Conservation (phyloP, 2,329 filamentous ascomycete species). For the Botrytis hyacinthi region DNA sequence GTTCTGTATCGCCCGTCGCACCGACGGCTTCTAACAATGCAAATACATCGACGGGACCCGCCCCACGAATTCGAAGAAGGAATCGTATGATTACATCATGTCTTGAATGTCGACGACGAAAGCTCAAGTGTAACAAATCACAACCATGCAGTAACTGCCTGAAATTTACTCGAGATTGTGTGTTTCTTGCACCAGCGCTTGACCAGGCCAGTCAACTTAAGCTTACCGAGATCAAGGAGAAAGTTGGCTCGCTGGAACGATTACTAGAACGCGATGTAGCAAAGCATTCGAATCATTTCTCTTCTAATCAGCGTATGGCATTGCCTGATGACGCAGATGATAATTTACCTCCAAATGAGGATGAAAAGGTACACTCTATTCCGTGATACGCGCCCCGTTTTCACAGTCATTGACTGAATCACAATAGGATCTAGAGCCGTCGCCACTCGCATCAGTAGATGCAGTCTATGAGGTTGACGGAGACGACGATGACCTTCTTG, state of each 20-base stretch:
- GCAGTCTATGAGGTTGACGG: constrained; percentile 64
- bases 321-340: constrained; percentile 51
- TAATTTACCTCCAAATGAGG: constrained; percentile 45
- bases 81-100: constrained; percentile 68
- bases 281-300: constrained; percentile 39
- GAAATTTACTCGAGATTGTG: constrained; percentile 49
- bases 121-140: constrained; percentile 74
- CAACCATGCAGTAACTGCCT: constrained; percentile 58
- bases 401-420: not conserved
- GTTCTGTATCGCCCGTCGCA: constrained; percentile 7
- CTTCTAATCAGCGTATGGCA: constrained; percentile 26
- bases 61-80: constrained; percentile 43
- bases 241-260: constrained; percentile 69
- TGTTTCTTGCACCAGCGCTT: constrained; percentile 43
- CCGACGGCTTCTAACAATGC: constrained; percentile 16
- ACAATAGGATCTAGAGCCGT: constrained; percentile 54
- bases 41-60: constrained; percentile 4
- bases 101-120: constrained; percentile 69
- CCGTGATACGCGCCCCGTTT: not conserved
- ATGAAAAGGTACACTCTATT: constrained; percentile 47
- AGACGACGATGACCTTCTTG: constrained; percentile 66
- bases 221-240: constrained; percentile 75
- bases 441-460: constrained; percentile 61
- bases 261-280: constrained; percentile 68
- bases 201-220: constrained; percentile 68